phyloP scores from a whole-genome alignment of 1,139 yeast species.

The Suhomyces anneliseae region DNA sequence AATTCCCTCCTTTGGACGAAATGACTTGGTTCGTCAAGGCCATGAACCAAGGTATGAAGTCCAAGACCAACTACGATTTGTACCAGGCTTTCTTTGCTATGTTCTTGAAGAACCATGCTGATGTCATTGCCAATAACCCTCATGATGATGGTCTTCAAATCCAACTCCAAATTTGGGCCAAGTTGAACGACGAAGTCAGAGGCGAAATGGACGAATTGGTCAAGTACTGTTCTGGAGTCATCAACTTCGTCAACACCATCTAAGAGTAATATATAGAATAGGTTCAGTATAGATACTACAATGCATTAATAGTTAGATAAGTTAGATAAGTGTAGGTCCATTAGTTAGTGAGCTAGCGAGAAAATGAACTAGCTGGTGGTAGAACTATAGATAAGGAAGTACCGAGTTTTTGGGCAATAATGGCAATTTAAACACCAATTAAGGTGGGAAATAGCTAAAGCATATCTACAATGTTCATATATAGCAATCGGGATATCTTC shows the following conservation, averaged over 20 bases:
- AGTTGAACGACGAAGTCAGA: slow-evolving; percentile 41
- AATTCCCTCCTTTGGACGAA: slow-evolving; percentile 66
- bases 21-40: slow-evolving; percentile 65
- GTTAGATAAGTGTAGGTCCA: no score
- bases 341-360: no score
- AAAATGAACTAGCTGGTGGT: no score
- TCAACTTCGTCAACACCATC: slow-evolving; percentile 55
- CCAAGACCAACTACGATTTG: slow-evolving; percentile 67
- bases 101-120: slow-evolving; percentile 79
- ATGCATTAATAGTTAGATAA: no score
- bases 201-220: slow-evolving; percentile 63
- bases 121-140: slow-evolving; percentile 58
- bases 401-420: no score
- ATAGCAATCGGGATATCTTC: no score
- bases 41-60: slow-evolving; percentile 54
- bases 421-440: no score
- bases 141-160: slow-evolving; percentile 37
- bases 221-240: slow-evolving; percentile 83
- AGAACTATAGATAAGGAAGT: no score
- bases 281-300: not conserved
- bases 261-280: slow-evolving; percentile 9
- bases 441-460: no score
- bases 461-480: no score
- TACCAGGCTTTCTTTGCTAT: slow-evolving; percentile 77
- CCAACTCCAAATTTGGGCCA: slow-evolving; percentile 53